Conservation (phyloP, 805 yeast species). For the Candida jianshihensis region DNA sequence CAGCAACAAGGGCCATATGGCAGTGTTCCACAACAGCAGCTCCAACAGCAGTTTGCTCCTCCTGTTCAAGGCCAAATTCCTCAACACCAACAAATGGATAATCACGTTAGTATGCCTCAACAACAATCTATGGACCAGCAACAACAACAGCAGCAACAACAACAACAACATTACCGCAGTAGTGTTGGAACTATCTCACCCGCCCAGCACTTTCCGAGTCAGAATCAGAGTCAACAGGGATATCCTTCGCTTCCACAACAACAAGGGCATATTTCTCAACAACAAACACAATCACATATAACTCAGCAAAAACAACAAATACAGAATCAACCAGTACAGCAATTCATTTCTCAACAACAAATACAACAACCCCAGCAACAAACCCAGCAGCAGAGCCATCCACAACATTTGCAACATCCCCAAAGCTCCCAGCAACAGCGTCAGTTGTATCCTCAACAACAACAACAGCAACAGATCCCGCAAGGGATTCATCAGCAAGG, state of each 20-base stretch:
- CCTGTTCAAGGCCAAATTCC: slow-evolving; percentile 1
- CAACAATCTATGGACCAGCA: slow-evolving; percentile 1
- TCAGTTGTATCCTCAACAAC: slow-evolving; percentile 5
- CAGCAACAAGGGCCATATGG: slow-evolving; percentile 14
- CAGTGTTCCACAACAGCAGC: slow-evolving; percentile 8
- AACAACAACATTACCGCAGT: slow-evolving; percentile 1
- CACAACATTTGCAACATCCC: slow-evolving; percentile 2
- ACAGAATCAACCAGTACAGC: slow-evolving; percentile 3
- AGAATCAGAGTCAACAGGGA: no score
- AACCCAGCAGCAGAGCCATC: slow-evolving; percentile 1
- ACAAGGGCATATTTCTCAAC: slow-evolving; percentile 7
- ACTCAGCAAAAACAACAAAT: slow-evolving; percentile 4
- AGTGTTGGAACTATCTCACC: background rate
- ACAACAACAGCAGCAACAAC: background rate
- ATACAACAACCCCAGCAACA: slow-evolving; percentile 1
- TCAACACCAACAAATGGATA: slow-evolving; percentile 4
- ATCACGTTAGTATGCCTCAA: no score
- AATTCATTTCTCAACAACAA: background rate
- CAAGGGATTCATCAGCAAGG: slow-evolving; percentile 2
- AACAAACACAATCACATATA: slow-evolving; percentile 3
- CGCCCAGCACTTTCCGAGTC: background rate
- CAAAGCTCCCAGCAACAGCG: slow-evolving; percentile 3
- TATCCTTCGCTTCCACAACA: no score
- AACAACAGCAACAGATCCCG: slow-evolving; percentile 3
- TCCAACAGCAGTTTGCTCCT: slow-evolving; percentile 5